These are phyloP conservation scores for Psidium guajava DNA, from an alignment of 345 rosid genomes.

Conservation along the genomic window DNA sequence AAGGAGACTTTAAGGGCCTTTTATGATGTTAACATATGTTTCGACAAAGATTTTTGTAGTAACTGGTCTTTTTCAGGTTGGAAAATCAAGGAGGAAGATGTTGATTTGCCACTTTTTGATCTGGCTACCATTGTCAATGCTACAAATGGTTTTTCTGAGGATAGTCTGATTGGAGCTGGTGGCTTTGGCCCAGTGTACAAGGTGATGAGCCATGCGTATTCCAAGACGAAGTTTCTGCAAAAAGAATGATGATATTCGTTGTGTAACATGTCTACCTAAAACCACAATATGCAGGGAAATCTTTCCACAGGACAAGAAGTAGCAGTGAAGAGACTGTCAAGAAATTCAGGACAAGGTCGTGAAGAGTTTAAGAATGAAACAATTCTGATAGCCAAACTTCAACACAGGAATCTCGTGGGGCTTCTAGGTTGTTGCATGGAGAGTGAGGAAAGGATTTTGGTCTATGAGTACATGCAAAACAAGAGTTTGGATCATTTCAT, in stretches of 20 bases:
- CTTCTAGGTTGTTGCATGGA: conserved; percentile 42
- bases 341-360: conserved; percentile 26
- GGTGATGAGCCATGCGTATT: not conserved
- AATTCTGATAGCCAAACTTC: conserved; percentile 35
- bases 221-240: not conserved
- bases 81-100: conserved; percentile 2
- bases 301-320: conserved; percentile 24
- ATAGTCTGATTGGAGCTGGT: conserved; percentile 29
- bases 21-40: not conserved
- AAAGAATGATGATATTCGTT: too few species aligned
- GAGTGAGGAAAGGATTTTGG: conserved; percentile 16
- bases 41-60: not conserved
- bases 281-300: conserved; percentile 16
- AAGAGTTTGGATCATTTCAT: conserved; percentile 27
- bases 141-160: conserved; percentile 17
- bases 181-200: conserved; percentile 37
- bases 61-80: not conserved
- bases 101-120: conserved; percentile 20
- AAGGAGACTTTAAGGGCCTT: not conserved
- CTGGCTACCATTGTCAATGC: conserved; percentile 24
- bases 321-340: conserved; percentile 41
- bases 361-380: conserved; percentile 30
- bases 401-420: conserved; percentile 42
- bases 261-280: not conserved
- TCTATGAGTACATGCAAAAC: conserved; percentile 35